These are phyloP conservation scores for Phytophthora fragariae DNA, from an alignment of 352 stramenopile species.

Conservation along the genomic window DNA sequence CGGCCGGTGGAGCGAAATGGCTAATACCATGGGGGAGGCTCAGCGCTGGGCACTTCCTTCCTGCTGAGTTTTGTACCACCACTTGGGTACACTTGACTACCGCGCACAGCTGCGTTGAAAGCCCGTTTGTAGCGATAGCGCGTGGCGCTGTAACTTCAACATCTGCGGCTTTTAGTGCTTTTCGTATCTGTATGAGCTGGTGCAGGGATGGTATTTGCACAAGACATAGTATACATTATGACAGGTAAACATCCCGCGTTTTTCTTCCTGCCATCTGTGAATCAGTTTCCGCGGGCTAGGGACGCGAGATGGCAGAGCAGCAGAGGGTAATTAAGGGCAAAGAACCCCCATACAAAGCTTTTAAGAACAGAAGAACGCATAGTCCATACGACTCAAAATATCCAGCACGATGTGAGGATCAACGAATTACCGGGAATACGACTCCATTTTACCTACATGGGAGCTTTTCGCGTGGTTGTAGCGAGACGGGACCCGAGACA, in stretches of 20 bases:
- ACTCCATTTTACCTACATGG: constrained; percentile 10
- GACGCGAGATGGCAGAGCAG: neutral
- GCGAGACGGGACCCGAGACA: constrained; percentile 20
- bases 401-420: constrained; percentile 1
- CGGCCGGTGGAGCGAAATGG: constrained; percentile 27
- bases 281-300: constrained; percentile 29
- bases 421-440: neutral
- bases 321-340: neutral
- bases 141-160: neutral
- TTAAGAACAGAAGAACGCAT: neutral
- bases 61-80: constrained; percentile 28
- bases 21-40: constrained; percentile 33
- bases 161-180: neutral
- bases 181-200: neutral
- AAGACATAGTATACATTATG: constrained; percentile 12
- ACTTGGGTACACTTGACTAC: constrained; percentile 3
- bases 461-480: constrained; percentile 27
- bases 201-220: neutral
- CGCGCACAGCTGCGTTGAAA: neutral
- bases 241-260: constrained; percentile 18
- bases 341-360: neutral
- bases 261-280: constrained; percentile 38
- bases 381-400: constrained; percentile 4
- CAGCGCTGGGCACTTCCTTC: neutral
- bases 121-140: constrained; percentile 11